Evolutionary conservation across 768 basidiomycete genomes (phyloP), one percentile per base, ranked within the genome.

Genomic region (Psilocybe sp.): DNA sequence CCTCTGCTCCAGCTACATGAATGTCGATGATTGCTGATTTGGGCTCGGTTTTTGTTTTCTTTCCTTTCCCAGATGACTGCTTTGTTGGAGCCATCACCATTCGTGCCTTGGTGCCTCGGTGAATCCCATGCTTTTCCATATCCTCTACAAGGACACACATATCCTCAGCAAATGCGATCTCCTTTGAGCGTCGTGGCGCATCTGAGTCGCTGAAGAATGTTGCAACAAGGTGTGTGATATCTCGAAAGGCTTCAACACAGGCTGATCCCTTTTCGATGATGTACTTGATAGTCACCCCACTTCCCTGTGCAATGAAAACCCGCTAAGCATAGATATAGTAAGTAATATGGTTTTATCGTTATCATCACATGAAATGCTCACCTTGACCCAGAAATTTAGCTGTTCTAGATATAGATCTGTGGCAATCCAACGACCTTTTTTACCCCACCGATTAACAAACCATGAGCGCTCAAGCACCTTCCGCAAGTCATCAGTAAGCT

Each of bases 331-430:
- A 5, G n/a, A 19, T 14, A 50, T 19, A 35, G 32, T 33, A 8
- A 31, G 34, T 40, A 23, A 40, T 40, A 10, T 7, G 38, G 7
- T 19, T 31, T 2, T 28, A 44, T n/a, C n/a, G n/a, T n/a, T n/a
- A 20, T 20, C 13, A 9, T 9, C 34, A n/a, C 8, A n/a, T 12
- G 3, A 12, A 2, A 11, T 4, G 50, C 60, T 44, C 14, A 68
- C 66, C 52, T 66, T 66, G 4, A 65, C 57, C 52, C 59, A 62
- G 23, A 44, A 60, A 45, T 67, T 67, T 8, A 61, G 16, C 11
- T 68, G 67, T 43, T 68, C 64, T 1, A 68, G 53, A 51, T 68
- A 67, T 4, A 68, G 39, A 47, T 68, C 67, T 0, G 61, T 46
- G 0, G 64, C 41, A 45, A 68, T 68, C 16, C 43, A 62, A n/a